Conservation (phyloP, 148 eudicot genomes). For the Vaccinium darrowii region DNA sequence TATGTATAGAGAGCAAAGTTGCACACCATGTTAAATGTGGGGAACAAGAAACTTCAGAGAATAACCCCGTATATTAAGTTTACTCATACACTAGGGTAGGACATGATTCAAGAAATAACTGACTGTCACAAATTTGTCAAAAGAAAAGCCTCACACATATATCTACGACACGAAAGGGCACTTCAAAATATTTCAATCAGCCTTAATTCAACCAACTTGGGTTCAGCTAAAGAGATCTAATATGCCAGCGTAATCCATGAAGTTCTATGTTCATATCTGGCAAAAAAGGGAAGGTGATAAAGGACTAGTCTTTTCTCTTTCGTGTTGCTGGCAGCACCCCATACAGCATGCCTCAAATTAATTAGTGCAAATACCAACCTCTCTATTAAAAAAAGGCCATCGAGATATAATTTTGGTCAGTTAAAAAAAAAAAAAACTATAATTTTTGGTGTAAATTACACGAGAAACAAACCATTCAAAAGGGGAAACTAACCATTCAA, state of each 20-base stretch:
- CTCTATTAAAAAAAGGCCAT: background rate
- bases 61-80: background rate
- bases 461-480: background rate
- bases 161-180: background rate
- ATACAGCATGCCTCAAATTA: background rate
- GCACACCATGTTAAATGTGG: background rate
- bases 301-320: background rate
- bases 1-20: background rate
- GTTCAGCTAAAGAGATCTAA: background rate
- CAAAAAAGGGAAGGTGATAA: background rate
- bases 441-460: background rate
- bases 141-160: background rate
- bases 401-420: background rate
- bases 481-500: background rate
- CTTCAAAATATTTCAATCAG: background rate
- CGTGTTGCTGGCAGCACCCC: background rate
- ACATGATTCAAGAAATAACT: background rate
- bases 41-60: background rate
- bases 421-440: background rate
- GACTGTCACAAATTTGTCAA: background rate
- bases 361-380: background rate
- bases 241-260: background rate
- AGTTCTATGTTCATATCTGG: background rate
- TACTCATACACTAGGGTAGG: background rate
- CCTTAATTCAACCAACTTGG: background rate